Conservation (phyloP, 1,139 yeast genomes). For the Ogataea hybrid region DNA sequence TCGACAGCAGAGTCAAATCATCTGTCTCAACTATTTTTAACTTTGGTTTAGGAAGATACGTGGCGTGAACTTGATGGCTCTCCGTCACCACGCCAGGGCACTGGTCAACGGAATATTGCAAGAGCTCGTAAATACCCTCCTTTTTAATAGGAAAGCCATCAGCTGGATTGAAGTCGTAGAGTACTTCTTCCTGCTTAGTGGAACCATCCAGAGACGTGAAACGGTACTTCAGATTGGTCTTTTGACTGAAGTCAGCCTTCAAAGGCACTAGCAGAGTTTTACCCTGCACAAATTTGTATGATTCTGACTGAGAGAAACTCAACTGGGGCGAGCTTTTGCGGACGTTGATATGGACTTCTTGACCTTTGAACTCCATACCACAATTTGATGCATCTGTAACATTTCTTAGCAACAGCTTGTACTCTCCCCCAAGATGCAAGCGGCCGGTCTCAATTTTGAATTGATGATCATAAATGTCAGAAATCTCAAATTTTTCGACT, state of each 20-base stretch:
- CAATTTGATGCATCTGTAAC: conserved; percentile 76
- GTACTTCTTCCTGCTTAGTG: conserved; percentile 4
- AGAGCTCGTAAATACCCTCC: conserved; percentile 63
- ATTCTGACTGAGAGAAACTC: conserved; percentile 29
- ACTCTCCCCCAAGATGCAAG: conserved; percentile 66
- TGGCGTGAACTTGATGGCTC: conserved; percentile 40
- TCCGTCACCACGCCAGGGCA: conserved; percentile 61
- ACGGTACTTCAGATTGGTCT: conserved; percentile 46
- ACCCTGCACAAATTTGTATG: conserved; percentile 58
- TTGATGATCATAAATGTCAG: conserved; percentile 40
- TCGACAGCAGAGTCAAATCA: conserved; percentile 2
- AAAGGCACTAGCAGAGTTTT: conserved; percentile 58
- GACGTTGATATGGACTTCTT: conserved; percentile 59
- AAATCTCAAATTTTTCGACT: conserved; percentile 40
- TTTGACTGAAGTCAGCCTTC: conserved; percentile 39
- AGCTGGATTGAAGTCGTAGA: conserved; percentile 35
- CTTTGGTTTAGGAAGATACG: conserved; percentile 58
- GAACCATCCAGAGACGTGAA: conserved; percentile 34
- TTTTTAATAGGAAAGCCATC: conserved; percentile 41
- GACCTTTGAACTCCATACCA: conserved; percentile 59
- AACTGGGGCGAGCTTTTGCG: conserved; percentile 61
- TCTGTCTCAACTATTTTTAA: conserved; percentile 29
- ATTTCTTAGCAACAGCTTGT: conserved; percentile 58
- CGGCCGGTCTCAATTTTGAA: conserved; percentile 52
- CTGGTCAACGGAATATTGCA: conserved; percentile 59